Evolutionary conservation across 257 asterid species (phyloP).

Genomic region (Penstemon eatonii): DNA sequence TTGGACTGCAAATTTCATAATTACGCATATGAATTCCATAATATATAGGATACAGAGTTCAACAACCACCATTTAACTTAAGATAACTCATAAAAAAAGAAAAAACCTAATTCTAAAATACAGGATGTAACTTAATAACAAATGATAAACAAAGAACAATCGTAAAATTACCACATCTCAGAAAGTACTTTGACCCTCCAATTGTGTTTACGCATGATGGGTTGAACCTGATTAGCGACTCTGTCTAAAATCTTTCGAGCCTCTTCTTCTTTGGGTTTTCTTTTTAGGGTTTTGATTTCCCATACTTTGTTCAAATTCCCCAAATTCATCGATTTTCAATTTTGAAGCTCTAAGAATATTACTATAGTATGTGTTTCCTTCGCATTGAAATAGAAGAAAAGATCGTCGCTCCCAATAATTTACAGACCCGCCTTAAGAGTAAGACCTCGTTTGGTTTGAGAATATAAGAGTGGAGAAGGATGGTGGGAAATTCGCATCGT

Average conservation of each 20-base stretch:
- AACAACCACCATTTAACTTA: slow-evolving; percentile 3
- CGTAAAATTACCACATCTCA: slow-evolving; percentile 59
- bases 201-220: slow-evolving; percentile 84
- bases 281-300: slow-evolving; percentile 79
- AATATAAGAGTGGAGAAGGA: too few species aligned
- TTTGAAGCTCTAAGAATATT: slow-evolving; percentile 11
- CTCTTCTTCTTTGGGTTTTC: slow-evolving; percentile 68
- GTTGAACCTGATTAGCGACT: slow-evolving; percentile 87
- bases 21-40: slow-evolving; percentile 2
- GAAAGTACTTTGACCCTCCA: slow-evolving; percentile 94
- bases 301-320: slow-evolving; percentile 75
- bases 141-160: background rate
- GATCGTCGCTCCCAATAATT: too few species aligned
- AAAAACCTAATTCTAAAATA: too few species aligned
- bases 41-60: background rate
- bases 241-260: slow-evolving; percentile 66
- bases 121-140: background rate
- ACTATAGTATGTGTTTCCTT: too few species aligned
- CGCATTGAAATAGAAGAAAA: too few species aligned
- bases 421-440: too few species aligned
- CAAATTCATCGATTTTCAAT: slow-evolving; percentile 45
- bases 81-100: background rate
- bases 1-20: slow-evolving; percentile 55
- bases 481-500: too few species aligned
- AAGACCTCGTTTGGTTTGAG: too few species aligned